phyloP scores from a whole-genome alignment of 73 alveolate species.

The Paramecium biaurelia region DNA sequence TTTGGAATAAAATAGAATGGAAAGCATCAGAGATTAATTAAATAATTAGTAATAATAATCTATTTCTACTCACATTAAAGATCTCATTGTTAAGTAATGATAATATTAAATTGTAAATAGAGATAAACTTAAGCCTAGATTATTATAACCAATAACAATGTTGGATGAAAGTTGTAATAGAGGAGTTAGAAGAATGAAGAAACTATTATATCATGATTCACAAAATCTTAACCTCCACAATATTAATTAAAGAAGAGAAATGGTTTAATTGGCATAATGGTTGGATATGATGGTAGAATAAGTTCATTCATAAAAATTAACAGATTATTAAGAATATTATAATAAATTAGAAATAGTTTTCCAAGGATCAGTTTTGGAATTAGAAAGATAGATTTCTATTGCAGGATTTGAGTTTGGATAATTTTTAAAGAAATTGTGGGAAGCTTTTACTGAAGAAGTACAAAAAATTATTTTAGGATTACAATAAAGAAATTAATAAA shows the following conservation, averaged over 20 bases:
- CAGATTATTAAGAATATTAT: conserved; percentile 37
- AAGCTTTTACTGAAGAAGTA: background rate
- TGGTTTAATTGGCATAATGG: conserved; percentile 41
- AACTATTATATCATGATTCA: conserved; percentile 29
- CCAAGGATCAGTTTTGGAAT: background rate
- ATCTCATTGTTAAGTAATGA: background rate
- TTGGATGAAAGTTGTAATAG: conserved; percentile 15
- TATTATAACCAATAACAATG: background rate
- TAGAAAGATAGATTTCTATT: background rate
- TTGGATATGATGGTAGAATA: conserved; percentile 31
- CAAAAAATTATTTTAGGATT: background rate
- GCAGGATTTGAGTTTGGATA: conserved; percentile 29
- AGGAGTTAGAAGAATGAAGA: conserved; percentile 17
- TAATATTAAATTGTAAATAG: background rate
- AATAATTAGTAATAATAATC: background rate
- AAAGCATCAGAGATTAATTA: background rate
- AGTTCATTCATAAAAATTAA: background rate
- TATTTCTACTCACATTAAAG: background rate
- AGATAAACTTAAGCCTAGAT: background rate
- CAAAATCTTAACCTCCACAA: conserved; percentile 17
- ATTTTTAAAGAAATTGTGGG: conserved; percentile 25
- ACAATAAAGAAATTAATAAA: background rate
- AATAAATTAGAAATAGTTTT: background rate
- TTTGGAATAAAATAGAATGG: conserved; percentile 24
- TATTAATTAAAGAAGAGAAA: conserved; percentile 25